Base-by-base conservation (phyloP, 2,329 filamentous ascomycete species). In the Venturia pyrina region DNA sequence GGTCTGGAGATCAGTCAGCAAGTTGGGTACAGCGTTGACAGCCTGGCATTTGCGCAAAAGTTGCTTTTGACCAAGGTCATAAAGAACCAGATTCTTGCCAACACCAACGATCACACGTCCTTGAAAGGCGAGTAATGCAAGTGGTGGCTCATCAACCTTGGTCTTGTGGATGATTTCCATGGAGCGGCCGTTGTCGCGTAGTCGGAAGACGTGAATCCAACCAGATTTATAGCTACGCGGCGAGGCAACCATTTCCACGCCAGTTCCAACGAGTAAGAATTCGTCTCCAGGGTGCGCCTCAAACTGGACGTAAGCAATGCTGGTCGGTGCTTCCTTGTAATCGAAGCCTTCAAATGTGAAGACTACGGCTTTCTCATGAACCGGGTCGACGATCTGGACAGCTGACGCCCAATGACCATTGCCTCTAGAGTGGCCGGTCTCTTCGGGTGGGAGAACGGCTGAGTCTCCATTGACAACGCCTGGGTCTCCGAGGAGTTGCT, bases 81-180 rank as follows among this genome's bases (percentile, higher is more conserved):
- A 99, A 60, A 97, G 85, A 64, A 91, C 86, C 32, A 99, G 78
- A 43, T 89, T 87, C 70, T 88, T 87, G 65, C 93, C 93, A 61
- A 97, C 83, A 59, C 93, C 95, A n/a, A 89, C 89, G 3, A 96
- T 79, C 0, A 99, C 81, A 69, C 90, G 89, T 40, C 96, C 96
- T 75, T 98, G 93, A 80, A 99, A 99, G 3, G 87, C 83, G n/a
- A 95, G 81, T 19, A 99, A 82, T n/a, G 95, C 93, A 71, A 91
- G 86, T 1, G 96, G 91, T 1, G 93, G 93, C 69, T 92, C 88
- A 70, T 96, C 91, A 7, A 97, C 85, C 72, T 92, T 91, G 0
- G 96, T 99, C 77, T 97, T 97, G 78, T 99, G 95, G 68, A 97
- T 93, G 67, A 98, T 95, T 72, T 97, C 90, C 19, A 99, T 83